A percentile compares a stretch with the other conserved stretches of the same genome.
Evolutionary conservation across 257 asterid species (phyloP).

Genomic region (Verbena officinalis): DNA sequence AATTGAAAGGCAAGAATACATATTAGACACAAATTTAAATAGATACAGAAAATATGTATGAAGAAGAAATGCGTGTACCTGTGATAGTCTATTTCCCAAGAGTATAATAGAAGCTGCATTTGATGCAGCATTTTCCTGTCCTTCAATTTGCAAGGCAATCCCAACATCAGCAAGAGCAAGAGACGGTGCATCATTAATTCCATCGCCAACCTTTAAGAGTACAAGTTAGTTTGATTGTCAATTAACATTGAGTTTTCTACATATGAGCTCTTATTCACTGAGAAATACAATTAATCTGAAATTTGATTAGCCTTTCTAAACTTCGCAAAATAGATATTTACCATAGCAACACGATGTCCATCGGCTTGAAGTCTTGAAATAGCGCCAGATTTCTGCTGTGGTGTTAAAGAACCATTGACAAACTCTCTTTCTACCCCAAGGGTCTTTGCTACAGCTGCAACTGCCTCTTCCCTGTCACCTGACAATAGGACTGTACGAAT

Average conservation of each 20-base stretch:
- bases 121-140: slow-evolving; percentile 97
- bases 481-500: slow-evolving; percentile 77
- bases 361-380: slow-evolving; percentile 79
- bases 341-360: slow-evolving; percentile 93
- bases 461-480: slow-evolving; percentile 99
- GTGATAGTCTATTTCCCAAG: slow-evolving; percentile 86
- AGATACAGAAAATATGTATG: neutral
- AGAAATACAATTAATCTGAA: neutral
- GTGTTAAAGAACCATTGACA: slow-evolving; percentile 77
- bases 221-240: slow-evolving; percentile 16
- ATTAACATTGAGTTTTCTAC: neutral
- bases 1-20: slow-evolving; percentile 18
- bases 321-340: slow-evolving; percentile 32
- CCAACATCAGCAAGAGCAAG: slow-evolving; percentile 98
- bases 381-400: slow-evolving; percentile 77
- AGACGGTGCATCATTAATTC: slow-evolving; percentile 97
- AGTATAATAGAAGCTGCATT: slow-evolving; percentile 96
- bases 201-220: slow-evolving; percentile 90
- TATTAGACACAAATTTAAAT: neutral
- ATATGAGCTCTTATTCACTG: neutral
- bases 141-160: slow-evolving; percentile 89
- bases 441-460: slow-evolving; percentile 84
- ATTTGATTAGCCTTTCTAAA: neutral
- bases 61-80: slow-evolving; percentile 48
- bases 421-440: slow-evolving; percentile 73